Percentiles rank a stretch among this genome's conserved stretches.
Evolutionary conservation across 2,329 filamentous ascomycete genomes (phyloP).

Genomic region (Pestalotiopsis fici): DNA sequence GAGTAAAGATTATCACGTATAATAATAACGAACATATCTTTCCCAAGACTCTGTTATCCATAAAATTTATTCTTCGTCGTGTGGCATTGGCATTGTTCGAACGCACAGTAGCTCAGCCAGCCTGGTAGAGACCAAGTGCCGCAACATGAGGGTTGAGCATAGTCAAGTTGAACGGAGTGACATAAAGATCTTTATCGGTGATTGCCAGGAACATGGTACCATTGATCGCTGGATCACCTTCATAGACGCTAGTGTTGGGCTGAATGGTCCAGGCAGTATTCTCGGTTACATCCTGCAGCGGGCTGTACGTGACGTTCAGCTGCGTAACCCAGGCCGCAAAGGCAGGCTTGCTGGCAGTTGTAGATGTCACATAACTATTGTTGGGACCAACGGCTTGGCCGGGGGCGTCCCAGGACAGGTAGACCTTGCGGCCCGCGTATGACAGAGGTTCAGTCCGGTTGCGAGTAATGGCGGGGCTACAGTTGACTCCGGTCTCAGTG

Average conservation of each 20-base stretch:
- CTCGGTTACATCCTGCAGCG: conserved; percentile 54
- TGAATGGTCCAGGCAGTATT: conserved; percentile 70
- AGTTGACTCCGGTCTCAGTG: conserved; percentile 55
- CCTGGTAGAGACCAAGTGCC: conserved; percentile 75
- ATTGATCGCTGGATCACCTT: conserved; percentile 70
- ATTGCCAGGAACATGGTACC: conserved; percentile 79
- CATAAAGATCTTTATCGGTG: conserved; percentile 66
- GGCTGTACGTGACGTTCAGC: conserved; percentile 72
- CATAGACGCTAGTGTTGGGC: conserved; percentile 68
- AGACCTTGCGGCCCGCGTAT: conserved; percentile 72
- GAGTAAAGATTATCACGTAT: too few relatives aligned
- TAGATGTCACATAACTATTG: conserved; percentile 74
- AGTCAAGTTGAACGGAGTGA: conserved; percentile 77
- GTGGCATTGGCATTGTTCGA: too few relatives aligned
- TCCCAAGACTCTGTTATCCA: too few relatives aligned
- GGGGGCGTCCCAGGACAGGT: conserved; percentile 71
- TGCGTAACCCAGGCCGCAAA: conserved; percentile 79
- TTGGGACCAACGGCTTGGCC: conserved; percentile 74
- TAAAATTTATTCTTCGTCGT: too few relatives aligned
- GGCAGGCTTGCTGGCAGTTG: conserved; percentile 57
- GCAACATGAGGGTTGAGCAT: conserved; percentile 76
- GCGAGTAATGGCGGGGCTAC: conserved; percentile 63
- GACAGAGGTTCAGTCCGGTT: conserved; percentile 73
- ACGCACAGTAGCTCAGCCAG: conserved; percentile 55
- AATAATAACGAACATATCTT: too few relatives aligned